A percentile compares a stretch with the other conserved stretches of the same genome.
These are phyloP conservation scores for Yamadazyma kanchanaburiensis DNA, from an alignment of 1,139 yeast genomes.

Conservation along the genomic window DNA sequence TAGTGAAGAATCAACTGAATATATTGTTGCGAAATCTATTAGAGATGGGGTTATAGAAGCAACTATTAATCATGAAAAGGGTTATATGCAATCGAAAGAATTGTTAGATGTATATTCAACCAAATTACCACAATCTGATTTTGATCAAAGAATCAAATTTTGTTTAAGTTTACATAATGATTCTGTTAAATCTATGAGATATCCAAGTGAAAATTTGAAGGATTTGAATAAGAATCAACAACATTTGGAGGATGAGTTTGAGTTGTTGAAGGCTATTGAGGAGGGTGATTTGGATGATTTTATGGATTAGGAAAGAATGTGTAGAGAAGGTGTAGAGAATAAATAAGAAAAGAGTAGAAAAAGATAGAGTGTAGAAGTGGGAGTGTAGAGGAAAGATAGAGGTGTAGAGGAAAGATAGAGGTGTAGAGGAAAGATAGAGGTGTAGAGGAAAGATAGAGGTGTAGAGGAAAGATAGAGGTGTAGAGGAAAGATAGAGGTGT, in stretches of 20 bases:
- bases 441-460: too few relatives aligned
- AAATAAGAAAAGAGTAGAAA: too few relatives aligned
- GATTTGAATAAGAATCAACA: conserved; percentile 26
- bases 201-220: conserved; percentile 49
- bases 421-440: too few relatives aligned
- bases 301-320: conserved; percentile 42
- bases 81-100: conserved; percentile 90
- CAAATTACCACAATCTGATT: conserved; percentile 78
- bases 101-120: conserved; percentile 85
- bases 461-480: too few relatives aligned
- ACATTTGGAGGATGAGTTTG: conserved; percentile 41
- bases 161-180: conserved; percentile 90
- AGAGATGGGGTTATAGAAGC: conserved; percentile 98
- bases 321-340: too few relatives aligned
- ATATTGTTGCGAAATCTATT: conserved; percentile 93
- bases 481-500: too few relatives aligned
- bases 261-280: conserved; percentile 45
- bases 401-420: too few relatives aligned
- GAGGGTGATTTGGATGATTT: conserved; percentile 51
- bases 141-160: conserved; percentile 90
- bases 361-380: too few relatives aligned
- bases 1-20: conserved; percentile 94
- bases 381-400: too few relatives aligned
- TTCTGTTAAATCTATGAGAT: conserved; percentile 93
- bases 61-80: conserved; percentile 83